Evolutionary conservation across 768 basidiomycete genomes (phyloP).

Genomic region (Naematelia aurantialba): DNA sequence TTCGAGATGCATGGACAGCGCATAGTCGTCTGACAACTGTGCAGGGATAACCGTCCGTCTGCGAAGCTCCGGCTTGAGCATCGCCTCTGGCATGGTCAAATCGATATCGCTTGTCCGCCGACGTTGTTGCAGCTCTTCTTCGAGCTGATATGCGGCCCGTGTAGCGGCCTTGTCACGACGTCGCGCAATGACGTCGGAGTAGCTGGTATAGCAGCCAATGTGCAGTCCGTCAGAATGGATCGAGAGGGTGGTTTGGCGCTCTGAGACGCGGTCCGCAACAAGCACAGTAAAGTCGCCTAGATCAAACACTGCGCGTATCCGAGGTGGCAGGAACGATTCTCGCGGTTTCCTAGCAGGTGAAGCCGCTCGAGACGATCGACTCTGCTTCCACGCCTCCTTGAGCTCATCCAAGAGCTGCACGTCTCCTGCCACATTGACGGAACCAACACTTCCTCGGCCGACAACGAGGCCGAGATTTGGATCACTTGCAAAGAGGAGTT

Average conservation of each 20-base stretch:
- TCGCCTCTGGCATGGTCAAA: slow-evolving; percentile 20
- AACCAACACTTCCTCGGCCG: slow-evolving; percentile 16
- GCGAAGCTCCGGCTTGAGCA: slow-evolving; percentile 28
- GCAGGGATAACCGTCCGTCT: slow-evolving; percentile 14
- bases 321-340: slow-evolving; percentile 25
- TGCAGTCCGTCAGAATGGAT: slow-evolving; percentile 31
- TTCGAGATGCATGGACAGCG: slow-evolving; percentile 25
- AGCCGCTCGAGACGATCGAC: no score
- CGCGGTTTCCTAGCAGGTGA: no score
- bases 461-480: slow-evolving; percentile 40
- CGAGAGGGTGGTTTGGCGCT: slow-evolving; percentile 26
- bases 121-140: slow-evolving; percentile 24
- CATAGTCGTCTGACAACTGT: slow-evolving; percentile 25
- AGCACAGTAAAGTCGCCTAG: slow-evolving; percentile 30
- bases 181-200: slow-evolving; percentile 27
- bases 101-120: slow-evolving; percentile 17
- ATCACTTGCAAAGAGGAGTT: slow-evolving; percentile 38
- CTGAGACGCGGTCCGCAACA: slow-evolving; percentile 27
- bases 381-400: slow-evolving; percentile 13
- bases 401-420: slow-evolving; percentile 35
- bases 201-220: slow-evolving; percentile 31
- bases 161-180: slow-evolving; percentile 19
- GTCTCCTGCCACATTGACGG: slow-evolving; percentile 34
- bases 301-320: slow-evolving; percentile 35
- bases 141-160: slow-evolving; percentile 28